A percentile compares a stretch with the other conserved stretches of the same genome.
Conservation (phyloP, 768 basidiomycete genomes). For the Asterophora lycoperdoides region DNA sequence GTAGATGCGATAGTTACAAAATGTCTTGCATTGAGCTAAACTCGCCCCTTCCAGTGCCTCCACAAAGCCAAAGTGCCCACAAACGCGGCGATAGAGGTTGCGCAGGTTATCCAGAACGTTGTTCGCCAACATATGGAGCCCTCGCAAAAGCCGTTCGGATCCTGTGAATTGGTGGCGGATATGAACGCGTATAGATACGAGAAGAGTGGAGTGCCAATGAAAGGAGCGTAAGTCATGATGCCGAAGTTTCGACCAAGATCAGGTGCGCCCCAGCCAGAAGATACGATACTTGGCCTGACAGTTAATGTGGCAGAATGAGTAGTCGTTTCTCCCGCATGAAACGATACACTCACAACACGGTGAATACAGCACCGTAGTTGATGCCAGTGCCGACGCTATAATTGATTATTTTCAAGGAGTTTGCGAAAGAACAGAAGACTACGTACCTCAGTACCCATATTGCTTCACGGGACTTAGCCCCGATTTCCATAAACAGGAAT, state of each 20-base stretch:
- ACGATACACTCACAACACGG: constrained; percentile 52
- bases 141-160: constrained; percentile 43
- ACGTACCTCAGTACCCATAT: constrained; percentile 71
- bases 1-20: neutral
- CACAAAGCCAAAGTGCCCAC: constrained; percentile 47
- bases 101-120: constrained; percentile 56
- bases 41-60: constrained; percentile 55
- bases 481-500: constrained; percentile 52
- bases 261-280: constrained; percentile 66
- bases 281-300: constrained; percentile 64
- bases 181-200: constrained; percentile 78
- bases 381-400: constrained; percentile 60
- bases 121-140: constrained; percentile 61
- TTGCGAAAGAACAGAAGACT: neutral
- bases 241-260: constrained; percentile 77
- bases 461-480: constrained; percentile 42
- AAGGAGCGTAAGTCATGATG: constrained; percentile 68
- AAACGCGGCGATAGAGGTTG: constrained; percentile 41
- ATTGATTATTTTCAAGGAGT: constrained; percentile 5
- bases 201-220: constrained; percentile 69
- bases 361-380: constrained; percentile 69
- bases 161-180: constrained; percentile 44
- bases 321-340: neutral
- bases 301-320: neutral
- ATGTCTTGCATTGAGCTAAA: constrained; percentile 31